Base-by-base conservation (phyloP, 164 flowering plant genomes). In the Dillenia suffruticosa region DNA sequence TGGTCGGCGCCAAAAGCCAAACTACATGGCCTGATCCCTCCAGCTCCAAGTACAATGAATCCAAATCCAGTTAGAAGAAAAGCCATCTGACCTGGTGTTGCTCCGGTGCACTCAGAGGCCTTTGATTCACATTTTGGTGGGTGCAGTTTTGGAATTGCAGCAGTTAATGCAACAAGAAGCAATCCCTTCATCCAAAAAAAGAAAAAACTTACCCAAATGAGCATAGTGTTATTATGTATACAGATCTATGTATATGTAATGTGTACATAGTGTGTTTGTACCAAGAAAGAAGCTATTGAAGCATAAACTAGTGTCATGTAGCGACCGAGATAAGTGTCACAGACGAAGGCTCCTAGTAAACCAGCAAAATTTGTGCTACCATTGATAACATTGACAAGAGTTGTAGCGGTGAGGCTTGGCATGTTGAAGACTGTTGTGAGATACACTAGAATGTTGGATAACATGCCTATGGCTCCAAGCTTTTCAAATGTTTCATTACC, bases 401-500 rank as follows among this genome's bases (percentile, higher is more conserved):
- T 86, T 1, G 82, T 68, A 9, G 96, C 85, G 12, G 60, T 51
- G 8, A 84, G 76, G 61, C 75, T 82, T 32, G 76, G 71, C 88
- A 92, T 62, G 75, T 88, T 68, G 72, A 74, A 88, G 43, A 74
- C 70, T 1, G 70, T 74, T 2, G 67, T 72, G 19, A 92, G 67
- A 66, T 83, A 92, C 19, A 89, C 82, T 76, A 82, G 71, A 54
- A 92, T 71, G 68, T 92, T 92, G 9, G 88, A 67, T 17, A 72
- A 40, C 44, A 82, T 56, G n/a, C 96, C 89, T 15, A 82, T 51
- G 9, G 89, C 66, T 1, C 90, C 98, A 44, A 92, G 64, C 68
- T 84, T 88, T 83, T 92, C 96, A 56, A 86, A 88, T 15, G 94
- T 82, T 61, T 92, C 96, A 57, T 89, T 92, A 26, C 96, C 92